phyloP scores from a whole-genome alignment of 805 yeast genomes.

The Metschnikowia orientalis region DNA sequence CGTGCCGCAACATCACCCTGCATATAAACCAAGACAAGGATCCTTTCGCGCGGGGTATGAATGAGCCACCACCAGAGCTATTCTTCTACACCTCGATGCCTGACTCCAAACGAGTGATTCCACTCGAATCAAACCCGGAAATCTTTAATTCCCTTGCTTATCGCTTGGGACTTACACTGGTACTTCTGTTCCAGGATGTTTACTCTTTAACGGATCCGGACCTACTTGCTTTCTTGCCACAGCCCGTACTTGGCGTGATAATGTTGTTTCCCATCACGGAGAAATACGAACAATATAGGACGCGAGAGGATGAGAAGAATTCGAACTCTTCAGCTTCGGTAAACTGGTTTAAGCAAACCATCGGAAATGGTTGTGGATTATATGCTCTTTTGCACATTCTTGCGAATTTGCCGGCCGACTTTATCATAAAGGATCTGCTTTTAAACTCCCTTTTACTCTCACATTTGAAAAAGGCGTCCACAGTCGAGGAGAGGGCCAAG shows the following conservation, averaged over 20 bases:
- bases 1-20: not conserved
- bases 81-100: slow-evolving; percentile 10
- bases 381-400: slow-evolving; percentile 73
- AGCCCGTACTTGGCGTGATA: slow-evolving; percentile 74
- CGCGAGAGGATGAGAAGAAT: slow-evolving; percentile 32
- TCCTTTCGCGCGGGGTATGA: too few species aligned
- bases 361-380: slow-evolving; percentile 88
- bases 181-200: slow-evolving; percentile 69
- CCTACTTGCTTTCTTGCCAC: slow-evolving; percentile 72
- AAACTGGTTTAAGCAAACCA: slow-evolving; percentile 81
- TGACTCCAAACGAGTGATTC: slow-evolving; percentile 49
- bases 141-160: slow-evolving; percentile 69
- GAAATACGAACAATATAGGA: slow-evolving; percentile 51
- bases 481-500: slow-evolving; percentile 34
- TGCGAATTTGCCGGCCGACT: slow-evolving; percentile 43
- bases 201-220: slow-evolving; percentile 82
- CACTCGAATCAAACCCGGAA: slow-evolving; percentile 86
- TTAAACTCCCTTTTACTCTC: slow-evolving; percentile 23
- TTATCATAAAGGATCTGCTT: slow-evolving; percentile 38
- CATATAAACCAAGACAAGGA: not conserved
- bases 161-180: slow-evolving; percentile 60
- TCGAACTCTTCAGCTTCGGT: slow-evolving; percentile 33
- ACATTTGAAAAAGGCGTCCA: slow-evolving; percentile 16
- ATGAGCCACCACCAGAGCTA: too few species aligned
- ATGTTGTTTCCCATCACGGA: slow-evolving; percentile 76